Conservation (phyloP, 2,329 filamentous ascomycete genomes). For the Lithohypha guttulata region DNA sequence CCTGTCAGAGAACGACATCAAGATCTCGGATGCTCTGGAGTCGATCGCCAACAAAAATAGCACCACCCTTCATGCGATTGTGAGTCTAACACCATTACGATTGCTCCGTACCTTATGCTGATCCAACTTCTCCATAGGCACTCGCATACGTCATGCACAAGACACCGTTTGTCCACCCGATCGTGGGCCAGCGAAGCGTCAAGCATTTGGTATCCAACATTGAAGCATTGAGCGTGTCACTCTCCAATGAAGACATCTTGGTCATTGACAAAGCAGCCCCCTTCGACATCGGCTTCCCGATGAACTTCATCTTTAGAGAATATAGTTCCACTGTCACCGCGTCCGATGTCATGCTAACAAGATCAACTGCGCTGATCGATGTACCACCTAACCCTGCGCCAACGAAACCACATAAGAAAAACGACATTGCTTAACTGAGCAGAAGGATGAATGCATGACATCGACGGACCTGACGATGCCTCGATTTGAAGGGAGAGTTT, state of each 20-base stretch:
- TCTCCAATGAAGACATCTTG: constrained; percentile 43
- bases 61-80: too few species aligned
- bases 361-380: constrained; percentile 12
- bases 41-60: too few species aligned
- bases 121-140: too few species aligned
- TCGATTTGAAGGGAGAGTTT: too few species aligned
- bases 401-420: too few species aligned
- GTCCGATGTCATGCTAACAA: constrained; percentile 9
- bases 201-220: constrained; percentile 47
- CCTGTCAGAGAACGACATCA: too few species aligned
- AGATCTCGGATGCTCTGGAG: too few species aligned
- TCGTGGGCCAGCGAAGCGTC: constrained; percentile 42
- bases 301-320: constrained; percentile 5
- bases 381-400: constrained; percentile 10
- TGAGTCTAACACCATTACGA: too few species aligned
- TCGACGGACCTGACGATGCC: too few species aligned
- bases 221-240: constrained; percentile 39
- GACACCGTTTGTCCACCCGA: constrained; percentile 42
- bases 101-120: too few species aligned
- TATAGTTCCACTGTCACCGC: constrained; percentile 8
- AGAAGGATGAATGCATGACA: too few species aligned
- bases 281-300: constrained; percentile 48
- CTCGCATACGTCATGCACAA: constrained; percentile 43
- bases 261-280: constrained; percentile 42
- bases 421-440: too few species aligned